Percentiles rank a stretch among this genome's conserved stretches.
These are phyloP conservation scores for Castanospermum australe DNA, from an alignment of 306 rosid genomes.

Conservation along the genomic window DNA sequence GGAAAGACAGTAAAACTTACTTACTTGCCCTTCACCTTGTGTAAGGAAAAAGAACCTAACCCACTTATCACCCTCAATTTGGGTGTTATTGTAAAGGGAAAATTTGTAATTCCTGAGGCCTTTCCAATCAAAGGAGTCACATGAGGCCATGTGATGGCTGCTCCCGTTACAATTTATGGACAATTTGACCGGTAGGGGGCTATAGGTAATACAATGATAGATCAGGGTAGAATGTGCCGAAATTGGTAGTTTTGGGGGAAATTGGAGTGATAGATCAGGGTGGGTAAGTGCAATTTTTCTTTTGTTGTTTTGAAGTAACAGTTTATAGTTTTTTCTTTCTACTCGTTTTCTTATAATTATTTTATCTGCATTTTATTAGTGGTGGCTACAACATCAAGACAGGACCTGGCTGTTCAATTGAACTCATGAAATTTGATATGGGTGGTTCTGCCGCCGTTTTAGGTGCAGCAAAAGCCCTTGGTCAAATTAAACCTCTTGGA, in stretches of 20 bases:
- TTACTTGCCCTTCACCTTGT: neutral
- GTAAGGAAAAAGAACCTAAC: neutral
- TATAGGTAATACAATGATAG: neutral
- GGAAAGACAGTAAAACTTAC: no score
- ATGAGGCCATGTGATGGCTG: constrained; percentile 5
- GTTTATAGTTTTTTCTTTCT: neutral
- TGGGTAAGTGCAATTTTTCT: neutral
- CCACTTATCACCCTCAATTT: neutral
- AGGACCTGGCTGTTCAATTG: constrained; percentile 85
- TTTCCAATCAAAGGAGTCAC: neutral
- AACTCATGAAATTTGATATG: constrained; percentile 88
- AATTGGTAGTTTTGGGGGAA: constrained; percentile 1
- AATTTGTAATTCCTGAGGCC: neutral
- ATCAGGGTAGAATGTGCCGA: neutral
- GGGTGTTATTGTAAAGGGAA: neutral
- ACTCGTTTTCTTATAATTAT: neutral
- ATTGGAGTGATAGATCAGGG: neutral
- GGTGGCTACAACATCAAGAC: constrained; percentile 99
- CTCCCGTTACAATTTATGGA: neutral
- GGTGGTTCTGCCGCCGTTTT: constrained; percentile 94
- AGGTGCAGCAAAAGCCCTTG: constrained; percentile 95
- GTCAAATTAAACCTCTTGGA: constrained; percentile 88
- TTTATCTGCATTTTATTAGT: constrained; percentile 41
- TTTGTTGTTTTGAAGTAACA: neutral
- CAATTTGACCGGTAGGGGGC: neutral